phyloP scores from a whole-genome alignment of 768 basidiomycete genomes.

The Rhizopogon salebrosus region DNA sequence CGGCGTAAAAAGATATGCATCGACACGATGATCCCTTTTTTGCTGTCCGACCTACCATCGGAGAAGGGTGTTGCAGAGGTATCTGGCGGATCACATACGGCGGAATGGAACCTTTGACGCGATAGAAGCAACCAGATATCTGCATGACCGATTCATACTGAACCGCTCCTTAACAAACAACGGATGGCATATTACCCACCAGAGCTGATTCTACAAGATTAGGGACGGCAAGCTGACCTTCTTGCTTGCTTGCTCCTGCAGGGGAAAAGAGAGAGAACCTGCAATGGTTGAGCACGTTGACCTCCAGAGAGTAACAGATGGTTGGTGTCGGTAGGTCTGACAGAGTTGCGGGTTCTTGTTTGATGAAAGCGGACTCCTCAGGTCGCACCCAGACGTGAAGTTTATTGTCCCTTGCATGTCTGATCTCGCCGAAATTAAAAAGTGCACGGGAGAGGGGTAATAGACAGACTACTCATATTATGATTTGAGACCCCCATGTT shows the following conservation, averaged over 20 bases:
- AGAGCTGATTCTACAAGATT: constrained; percentile 85
- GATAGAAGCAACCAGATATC: constrained; percentile 83
- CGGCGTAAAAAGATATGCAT: constrained; percentile 55
- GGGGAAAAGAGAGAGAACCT: constrained; percentile 66
- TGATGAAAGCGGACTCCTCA: constrained; percentile 40
- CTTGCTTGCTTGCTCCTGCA: constrained; percentile 9
- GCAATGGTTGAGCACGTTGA: constrained; percentile 93
- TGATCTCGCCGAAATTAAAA: constrained; percentile 18
- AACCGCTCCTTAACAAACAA: neutral
- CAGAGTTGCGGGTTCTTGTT: constrained; percentile 49
- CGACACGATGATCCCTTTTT: constrained; percentile 88
- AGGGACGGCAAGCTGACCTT: constrained; percentile 71
- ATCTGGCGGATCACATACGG: constrained; percentile 58
- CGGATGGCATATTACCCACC: constrained; percentile 35
- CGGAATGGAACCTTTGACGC: constrained; percentile 69
- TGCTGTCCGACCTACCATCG: constrained; percentile 47
- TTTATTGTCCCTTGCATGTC: constrained; percentile 85
- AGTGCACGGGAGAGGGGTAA: neutral
- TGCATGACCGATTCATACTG: constrained; percentile 41
- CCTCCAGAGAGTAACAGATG: constrained; percentile 67
- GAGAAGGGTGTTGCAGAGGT: constrained; percentile 16
- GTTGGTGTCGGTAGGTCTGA: constrained; percentile 44
- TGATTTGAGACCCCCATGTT: constrained; percentile 51
- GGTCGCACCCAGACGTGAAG: constrained; percentile 67
- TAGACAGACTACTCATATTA: constrained; percentile 43